Evolutionary conservation across 495 filamentous ascomycete genomes (phyloP).

Genomic region (Penicillium antarcticum): DNA sequence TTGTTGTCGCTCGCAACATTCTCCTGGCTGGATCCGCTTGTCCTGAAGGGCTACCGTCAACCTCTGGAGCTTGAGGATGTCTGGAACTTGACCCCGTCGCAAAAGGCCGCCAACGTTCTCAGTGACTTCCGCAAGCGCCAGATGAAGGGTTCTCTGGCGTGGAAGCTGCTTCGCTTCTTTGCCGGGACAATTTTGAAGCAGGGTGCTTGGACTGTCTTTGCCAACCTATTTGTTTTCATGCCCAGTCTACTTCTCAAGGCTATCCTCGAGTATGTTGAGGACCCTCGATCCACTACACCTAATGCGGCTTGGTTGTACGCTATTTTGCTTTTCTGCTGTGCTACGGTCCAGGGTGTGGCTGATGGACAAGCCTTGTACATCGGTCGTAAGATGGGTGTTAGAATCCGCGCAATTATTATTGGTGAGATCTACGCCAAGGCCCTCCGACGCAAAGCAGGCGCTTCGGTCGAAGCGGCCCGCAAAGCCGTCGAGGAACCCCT

Average conservation of each 20-base stretch:
- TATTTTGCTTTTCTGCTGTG: slow-evolving; percentile 78
- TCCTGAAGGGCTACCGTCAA: slow-evolving; percentile 87
- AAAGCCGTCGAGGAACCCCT: slow-evolving; percentile 36
- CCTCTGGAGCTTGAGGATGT: slow-evolving; percentile 78
- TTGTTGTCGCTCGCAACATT: slow-evolving; percentile 86
- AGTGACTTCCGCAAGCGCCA: slow-evolving; percentile 80
- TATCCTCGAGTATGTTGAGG: slow-evolving; percentile 90
- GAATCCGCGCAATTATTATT: slow-evolving; percentile 89
- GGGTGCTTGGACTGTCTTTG: slow-evolving; percentile 72
- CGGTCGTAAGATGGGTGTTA: slow-evolving; percentile 90
- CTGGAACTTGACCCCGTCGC: slow-evolving; percentile 85
- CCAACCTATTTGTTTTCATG: slow-evolving; percentile 79
- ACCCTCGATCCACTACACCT: slow-evolving; percentile 69
- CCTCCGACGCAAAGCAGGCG: slow-evolving; percentile 83
- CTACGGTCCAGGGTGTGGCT: slow-evolving; percentile 70
- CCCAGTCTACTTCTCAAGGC: slow-evolving; percentile 88
- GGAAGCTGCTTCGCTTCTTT: slow-evolving; percentile 84
- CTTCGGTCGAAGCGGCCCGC: slow-evolving; percentile 56
- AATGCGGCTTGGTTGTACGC: slow-evolving; percentile 98
- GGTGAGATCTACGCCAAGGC: slow-evolving; percentile 98
- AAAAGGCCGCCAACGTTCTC: slow-evolving; percentile 78
- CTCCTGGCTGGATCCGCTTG: slow-evolving; percentile 83
- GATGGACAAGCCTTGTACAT: slow-evolving; percentile 90
- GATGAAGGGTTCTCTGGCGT: slow-evolving; percentile 76
- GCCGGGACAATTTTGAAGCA: slow-evolving; percentile 72